phyloP scores from a whole-genome alignment of 2,329 filamentous ascomycete species.

The Aureobasidium musti region DNA sequence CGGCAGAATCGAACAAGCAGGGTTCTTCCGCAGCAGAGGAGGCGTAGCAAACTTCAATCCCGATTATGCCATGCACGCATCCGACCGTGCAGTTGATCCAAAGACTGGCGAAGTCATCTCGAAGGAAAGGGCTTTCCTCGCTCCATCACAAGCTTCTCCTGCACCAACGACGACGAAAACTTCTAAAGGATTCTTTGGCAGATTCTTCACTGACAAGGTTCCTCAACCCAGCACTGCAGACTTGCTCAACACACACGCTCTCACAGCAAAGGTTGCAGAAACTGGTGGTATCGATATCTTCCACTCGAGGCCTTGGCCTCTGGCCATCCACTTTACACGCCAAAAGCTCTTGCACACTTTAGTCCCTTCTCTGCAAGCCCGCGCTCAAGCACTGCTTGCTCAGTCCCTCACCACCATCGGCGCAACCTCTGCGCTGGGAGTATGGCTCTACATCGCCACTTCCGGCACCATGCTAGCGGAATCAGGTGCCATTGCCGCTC shows the following conservation, averaged over 20 bases:
- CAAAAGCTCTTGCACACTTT: constrained; percentile 47
- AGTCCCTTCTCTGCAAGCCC: constrained; percentile 49
- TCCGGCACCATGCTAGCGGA: constrained; percentile 57
- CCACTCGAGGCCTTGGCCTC: constrained; percentile 63
- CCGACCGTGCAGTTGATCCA: constrained; percentile 18
- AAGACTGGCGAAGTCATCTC: constrained; percentile 22
- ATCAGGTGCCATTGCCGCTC: constrained; percentile 59
- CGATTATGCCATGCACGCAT: constrained; percentile 21
- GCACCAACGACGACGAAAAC: constrained; percentile 31
- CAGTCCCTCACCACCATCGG: constrained; percentile 73
- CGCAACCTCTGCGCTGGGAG: constrained; percentile 55
- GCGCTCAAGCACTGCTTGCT: constrained; percentile 59
- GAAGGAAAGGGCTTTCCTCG: constrained; percentile 34
- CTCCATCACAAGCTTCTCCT: constrained; percentile 27
- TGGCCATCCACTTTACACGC: constrained; percentile 72
- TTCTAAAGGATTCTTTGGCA: constrained; percentile 24
- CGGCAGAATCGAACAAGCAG: constrained; percentile 70
- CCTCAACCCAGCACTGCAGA: constrained; percentile 35
- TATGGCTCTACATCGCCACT: constrained; percentile 57
- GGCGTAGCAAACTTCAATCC: constrained; percentile 25
- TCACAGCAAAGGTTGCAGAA: constrained; percentile 36
- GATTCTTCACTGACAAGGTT: constrained; percentile 11
- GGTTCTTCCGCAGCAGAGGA: constrained; percentile 43
- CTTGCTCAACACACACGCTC: constrained; percentile 36
- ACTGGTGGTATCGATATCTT: constrained; percentile 39